A percentile compares a stretch with the other conserved stretches of the same genome.
Evolutionary conservation across 2,329 filamentous ascomycete genomes (phyloP).

Genomic region (Chrysoporthe puriensis): DNA sequence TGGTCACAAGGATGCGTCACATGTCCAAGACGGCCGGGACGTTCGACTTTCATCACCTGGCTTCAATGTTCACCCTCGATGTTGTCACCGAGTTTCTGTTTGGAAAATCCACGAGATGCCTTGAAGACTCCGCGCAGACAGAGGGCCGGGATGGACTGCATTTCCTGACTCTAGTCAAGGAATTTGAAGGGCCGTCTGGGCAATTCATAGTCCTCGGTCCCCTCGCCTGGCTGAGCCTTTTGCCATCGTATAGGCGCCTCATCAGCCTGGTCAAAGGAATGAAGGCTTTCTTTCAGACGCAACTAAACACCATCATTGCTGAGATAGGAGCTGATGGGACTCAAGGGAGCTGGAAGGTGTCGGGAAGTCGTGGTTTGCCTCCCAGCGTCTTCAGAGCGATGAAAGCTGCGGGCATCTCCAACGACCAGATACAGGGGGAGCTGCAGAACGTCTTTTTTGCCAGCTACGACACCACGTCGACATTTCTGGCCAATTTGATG

Average conservation of each 20-base stretch:
- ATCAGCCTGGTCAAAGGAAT: conserved; percentile 22
- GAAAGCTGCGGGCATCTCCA: conserved; percentile 17
- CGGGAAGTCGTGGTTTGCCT: not conserved
- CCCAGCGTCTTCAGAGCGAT: conserved; percentile 24
- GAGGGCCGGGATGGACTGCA: conserved; percentile 9
- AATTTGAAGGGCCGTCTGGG: conserved; percentile 23
- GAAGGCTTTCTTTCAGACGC: conserved; percentile 25
- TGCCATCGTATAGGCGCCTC: conserved; percentile 13
- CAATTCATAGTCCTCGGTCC: conserved; percentile 23
- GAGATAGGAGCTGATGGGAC: not conserved
- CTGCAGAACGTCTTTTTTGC: conserved; percentile 29
- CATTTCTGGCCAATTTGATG: conserved; percentile 23
- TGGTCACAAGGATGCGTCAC: conserved; percentile 10
- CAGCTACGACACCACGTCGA: conserved; percentile 28
- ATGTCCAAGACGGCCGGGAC: not conserved
- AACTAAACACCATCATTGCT: conserved; percentile 21
- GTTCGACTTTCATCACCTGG: conserved; percentile 25
- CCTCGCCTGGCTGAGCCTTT: conserved; percentile 19
- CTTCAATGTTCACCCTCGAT: conserved; percentile 24
- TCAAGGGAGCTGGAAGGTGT: not conserved
- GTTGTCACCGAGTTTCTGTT: conserved; percentile 27
- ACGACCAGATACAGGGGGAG: conserved; percentile 23
- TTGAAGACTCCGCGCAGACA: not conserved
- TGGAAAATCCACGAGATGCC: conserved; percentile 22
- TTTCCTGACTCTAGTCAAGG: conserved; percentile 23